Evolutionary conservation across 441 rosid species (phyloP).

Genomic region (Adansonia grandidieri): DNA sequence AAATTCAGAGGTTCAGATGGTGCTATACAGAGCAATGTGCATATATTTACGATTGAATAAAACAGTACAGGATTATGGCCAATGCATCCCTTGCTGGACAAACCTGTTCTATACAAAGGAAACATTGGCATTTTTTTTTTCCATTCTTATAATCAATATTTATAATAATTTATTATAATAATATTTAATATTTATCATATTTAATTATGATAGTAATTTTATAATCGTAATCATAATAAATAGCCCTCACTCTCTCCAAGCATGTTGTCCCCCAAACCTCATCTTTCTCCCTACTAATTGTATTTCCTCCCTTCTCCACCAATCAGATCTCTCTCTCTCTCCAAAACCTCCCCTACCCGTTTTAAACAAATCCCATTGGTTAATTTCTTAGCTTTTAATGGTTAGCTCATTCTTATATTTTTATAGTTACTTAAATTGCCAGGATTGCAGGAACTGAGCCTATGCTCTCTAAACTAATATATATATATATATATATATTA

Average conservation of each 20-base stretch:
- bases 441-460: constrained; percentile 50
- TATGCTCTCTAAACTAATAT: constrained; percentile 27
- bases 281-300: background rate
- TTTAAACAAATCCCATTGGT: constrained; percentile 34
- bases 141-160: background rate
- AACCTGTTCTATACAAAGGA: constrained; percentile 61
- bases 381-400: constrained; percentile 10
- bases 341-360: background rate
- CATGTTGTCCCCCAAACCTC: background rate
- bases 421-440: constrained; percentile 34
- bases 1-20: constrained; percentile 35
- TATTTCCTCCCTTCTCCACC: constrained; percentile 31
- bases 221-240: too few species aligned
- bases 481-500: background rate
- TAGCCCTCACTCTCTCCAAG: background rate
- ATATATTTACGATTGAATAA: constrained; percentile 55
- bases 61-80: constrained; percentile 59
- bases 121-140: constrained; percentile 49
- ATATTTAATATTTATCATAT: too few species aligned
- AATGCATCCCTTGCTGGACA: constrained; percentile 56
- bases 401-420: background rate
- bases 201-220: too few species aligned
- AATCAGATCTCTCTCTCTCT: constrained; percentile 22
- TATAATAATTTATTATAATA: too few species aligned
- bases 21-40: constrained; percentile 48